Base-by-base conservation (phyloP, 805 yeast genomes). In the Zygoascus bituminiphila region DNA sequence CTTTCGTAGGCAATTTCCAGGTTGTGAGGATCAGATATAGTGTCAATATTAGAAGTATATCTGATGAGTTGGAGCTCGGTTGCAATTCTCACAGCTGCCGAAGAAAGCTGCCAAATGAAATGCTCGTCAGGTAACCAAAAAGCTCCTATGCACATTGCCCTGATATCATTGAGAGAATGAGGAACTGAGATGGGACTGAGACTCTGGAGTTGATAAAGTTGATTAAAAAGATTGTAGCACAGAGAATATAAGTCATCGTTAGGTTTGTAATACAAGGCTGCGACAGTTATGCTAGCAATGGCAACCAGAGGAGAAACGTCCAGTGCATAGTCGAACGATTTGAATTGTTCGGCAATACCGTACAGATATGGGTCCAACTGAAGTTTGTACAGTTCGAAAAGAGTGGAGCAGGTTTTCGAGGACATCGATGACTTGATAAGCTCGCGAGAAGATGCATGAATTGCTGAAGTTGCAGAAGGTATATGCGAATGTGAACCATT, bases 331-430 rank as follows among this genome's bases (percentile, higher is more conserved):
- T 46, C 45, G 21, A 39, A 25, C 20, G 19, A 20, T 14, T 40
- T 42, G 26, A 41, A 45, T 17, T 35, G 29, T 20, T 35, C 49
- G 2, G 49, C 44, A 15, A 46, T 31, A 1, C 49, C 49, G 25
- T 46, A 46, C 5, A 46, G 33, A 24, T 46, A 46, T 8, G 42
- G 49, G 15, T 46, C 49, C n/a, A 46, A 45, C 35, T 29, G 41
- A 20, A 41, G 42, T 10, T 46, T 41, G 43, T 40, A 46, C 14
- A 40, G 23, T 12, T 17, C 12, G 21, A 46, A 46, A 2, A 46
- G 42, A 29, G 33, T 12, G 33, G 33, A 29, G 33, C 33, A 29
- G 15, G 33, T 29, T 29, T 29, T 29, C 4, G 9, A 5, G 3
- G 33, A 29, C 15, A 29, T 7, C 7, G 33, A 29, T 29, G 15